Evolutionary conservation across 495 filamentous ascomycete species (phyloP), one percentile per base, ranked within the genome.

Genomic region (Amphirosellinia nigrospora): DNA sequence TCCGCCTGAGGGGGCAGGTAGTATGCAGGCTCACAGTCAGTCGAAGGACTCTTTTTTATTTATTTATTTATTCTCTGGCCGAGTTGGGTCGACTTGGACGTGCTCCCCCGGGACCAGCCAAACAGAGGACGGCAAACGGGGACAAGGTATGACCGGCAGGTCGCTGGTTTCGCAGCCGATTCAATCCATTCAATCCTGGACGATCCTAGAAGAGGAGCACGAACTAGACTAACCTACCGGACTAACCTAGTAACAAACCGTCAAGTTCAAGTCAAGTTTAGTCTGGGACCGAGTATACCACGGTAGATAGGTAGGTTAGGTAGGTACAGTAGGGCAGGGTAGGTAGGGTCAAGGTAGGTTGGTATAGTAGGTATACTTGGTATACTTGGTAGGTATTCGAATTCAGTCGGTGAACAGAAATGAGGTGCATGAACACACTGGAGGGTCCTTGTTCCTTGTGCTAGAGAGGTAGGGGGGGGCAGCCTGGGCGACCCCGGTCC

Each of bases 361-460:
- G 48, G 48, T 50, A 50, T 19, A 4, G 38, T 36, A 36, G 34
- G n/a, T n/a, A n/a, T n/a, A n/a, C n/a, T n/a, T n/a, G n/a, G n/a
- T n/a, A n/a, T n/a, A n/a, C n/a, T n/a, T n/a, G n/a, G n/a, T 38
- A 38, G 36, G 39, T 41, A 41, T 23, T 53, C 50, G 50, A 53
- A 30, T 21, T 60, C 66, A 86, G 86, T 86, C 86, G 83, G 85
- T 86, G 85, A 86, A 81, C 78, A 79, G 75, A 79, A 80, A 84
- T 84, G 82, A 84, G 82, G 63, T 87, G 86, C 86, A 87, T 87
- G 83, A 86, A 85, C 83, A 82, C 76, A 79, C 82, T 82, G 82
- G 68, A 70, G 59, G 68, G 66, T 81, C 68, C 68, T 72, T 13
- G 41, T 45, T 16, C 41, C n/a, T 13, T n/a, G 66, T 69, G 69